phyloP scores from a whole-genome alignment of 2,329 filamentous ascomycete genomes.

The Trichoderma gracile region DNA sequence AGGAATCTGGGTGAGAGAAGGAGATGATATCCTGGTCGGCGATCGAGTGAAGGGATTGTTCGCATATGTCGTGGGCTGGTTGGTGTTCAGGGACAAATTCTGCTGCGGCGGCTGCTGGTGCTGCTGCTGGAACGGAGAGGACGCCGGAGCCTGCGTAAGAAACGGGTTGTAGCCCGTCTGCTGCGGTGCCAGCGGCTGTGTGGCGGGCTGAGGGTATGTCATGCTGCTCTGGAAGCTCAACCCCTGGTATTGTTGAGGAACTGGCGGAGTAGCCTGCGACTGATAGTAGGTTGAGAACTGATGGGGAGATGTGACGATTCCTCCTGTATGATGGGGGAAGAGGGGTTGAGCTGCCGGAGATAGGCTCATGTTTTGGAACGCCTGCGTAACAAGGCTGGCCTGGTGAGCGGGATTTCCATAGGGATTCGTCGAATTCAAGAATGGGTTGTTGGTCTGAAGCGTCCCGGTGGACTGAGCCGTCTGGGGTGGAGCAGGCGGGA shows the following conservation, averaged over 20 bases:
- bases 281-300: conserved; percentile 46
- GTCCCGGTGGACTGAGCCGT: conserved; percentile 66
- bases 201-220: conserved; percentile 44
- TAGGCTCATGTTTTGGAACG: conserved; percentile 75
- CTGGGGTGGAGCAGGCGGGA: conserved; percentile 56
- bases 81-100: conserved; percentile 45
- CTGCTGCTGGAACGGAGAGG: conserved; percentile 31
- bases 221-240: conserved; percentile 47
- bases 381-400: conserved; percentile 56
- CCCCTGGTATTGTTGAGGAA: conserved; percentile 43
- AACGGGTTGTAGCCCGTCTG: conserved; percentile 56
- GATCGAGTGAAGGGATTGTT: conserved; percentile 55
- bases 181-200: conserved; percentile 40
- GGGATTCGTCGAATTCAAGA: conserved; percentile 64
- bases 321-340: conserved; percentile 76
- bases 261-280: conserved; percentile 45
- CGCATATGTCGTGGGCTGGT: conserved; percentile 37
- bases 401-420: conserved; percentile 58
- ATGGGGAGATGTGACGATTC: conserved; percentile 46
- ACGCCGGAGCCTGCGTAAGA: conserved; percentile 41
- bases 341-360: conserved; percentile 57
- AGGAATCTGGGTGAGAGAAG: conserved; percentile 53
- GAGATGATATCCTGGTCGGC: conserved; percentile 53
- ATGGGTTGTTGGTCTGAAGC: conserved; percentile 59
- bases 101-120: conserved; percentile 41